Percentiles rank a stretch among this genome's conserved stretches.
These are phyloP conservation scores for Metarhizium humberi DNA, from an alignment of 2,329 filamentous ascomycete species.

Conservation along the genomic window DNA sequence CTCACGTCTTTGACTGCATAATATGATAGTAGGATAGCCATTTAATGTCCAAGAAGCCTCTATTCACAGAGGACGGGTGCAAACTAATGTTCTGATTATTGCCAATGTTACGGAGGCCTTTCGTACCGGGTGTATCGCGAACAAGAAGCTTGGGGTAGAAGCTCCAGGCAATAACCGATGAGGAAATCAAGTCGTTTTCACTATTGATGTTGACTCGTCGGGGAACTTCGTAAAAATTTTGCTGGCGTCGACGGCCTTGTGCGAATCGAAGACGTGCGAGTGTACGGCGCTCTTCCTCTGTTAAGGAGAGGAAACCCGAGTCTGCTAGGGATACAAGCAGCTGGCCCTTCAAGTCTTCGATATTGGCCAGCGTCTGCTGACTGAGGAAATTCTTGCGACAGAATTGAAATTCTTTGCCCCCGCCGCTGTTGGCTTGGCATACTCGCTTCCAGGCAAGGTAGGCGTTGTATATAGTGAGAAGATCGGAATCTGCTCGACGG, in stretches of 20 bases:
- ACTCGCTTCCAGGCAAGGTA: conserved; percentile 83
- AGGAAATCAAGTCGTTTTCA: conserved; percentile 68
- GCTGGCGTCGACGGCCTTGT: conserved; percentile 44
- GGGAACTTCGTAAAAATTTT: conserved; percentile 75
- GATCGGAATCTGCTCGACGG: conserved; percentile 79
- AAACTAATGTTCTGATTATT: conserved; percentile 88
- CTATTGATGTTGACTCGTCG: conserved; percentile 66
- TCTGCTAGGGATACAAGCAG: conserved; percentile 78
- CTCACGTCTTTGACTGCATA: conserved; percentile 79
- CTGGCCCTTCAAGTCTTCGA: conserved; percentile 93
- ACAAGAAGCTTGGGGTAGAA: conserved; percentile 92
- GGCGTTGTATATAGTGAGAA: conserved; percentile 88
- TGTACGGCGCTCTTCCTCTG: conserved; percentile 58
- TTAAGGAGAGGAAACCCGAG: conserved; percentile 70
- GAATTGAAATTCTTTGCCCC: conserved; percentile 73
- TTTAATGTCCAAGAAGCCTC: conserved; percentile 54
- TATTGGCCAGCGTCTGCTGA: conserved; percentile 78
- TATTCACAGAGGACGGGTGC: conserved; percentile 85
- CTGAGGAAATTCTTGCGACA: conserved; percentile 93
- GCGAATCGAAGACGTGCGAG: conserved; percentile 62
- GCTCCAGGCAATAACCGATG: conserved; percentile 81
- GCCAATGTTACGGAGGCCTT: conserved; percentile 81
- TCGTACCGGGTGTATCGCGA: conserved; percentile 58
- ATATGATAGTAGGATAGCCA: conserved; percentile 97
- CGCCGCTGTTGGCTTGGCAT: conserved; percentile 53